Base-by-base conservation (phyloP, 202 grass and related monocot species). In the Setaria viridis region DNA sequence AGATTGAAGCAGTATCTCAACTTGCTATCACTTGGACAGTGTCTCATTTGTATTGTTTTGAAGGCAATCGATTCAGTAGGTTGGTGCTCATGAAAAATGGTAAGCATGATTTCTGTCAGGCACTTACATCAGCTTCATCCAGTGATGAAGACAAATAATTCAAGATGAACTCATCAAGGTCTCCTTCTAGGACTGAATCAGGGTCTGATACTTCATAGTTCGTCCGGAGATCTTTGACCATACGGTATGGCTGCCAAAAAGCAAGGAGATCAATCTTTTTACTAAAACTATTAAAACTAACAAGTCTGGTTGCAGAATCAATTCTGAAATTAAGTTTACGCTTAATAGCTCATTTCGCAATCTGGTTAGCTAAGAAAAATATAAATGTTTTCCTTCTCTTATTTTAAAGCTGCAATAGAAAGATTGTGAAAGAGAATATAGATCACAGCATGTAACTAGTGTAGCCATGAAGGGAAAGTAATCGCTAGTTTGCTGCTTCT, bases 161-260 rank as follows among this genome's bases (percentile, higher is more conserved):
- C 82, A 95, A 91, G 78, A 95, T 95, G 83, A 98, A 95, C 80
- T 89, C 86, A 19, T 99, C 96, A 47, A 95, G 71, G 21, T 95
- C 88, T 19, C 96, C 96, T 71, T 92, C 82, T 43, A 99, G 84
- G 41, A 99, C 93, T 4, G 96, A 95, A 88, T 95, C 91, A 14
- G 93, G 96, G 64, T 98, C 93, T 6, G 93, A 91, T 63, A 95
- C 88, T 95, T 95, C 93, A 87, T 87, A 94, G 76, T 95, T 99
- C 35, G 96, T 99, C 76, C 93, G 88, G 12, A 99, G 88, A 88
- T 99, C 96, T 89, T 99, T 99, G 67, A 99, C 93, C 93, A 99
- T 99, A 69, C 90, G 86, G 57, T 95, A 95, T 71, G 96, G 96
- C 96, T 95, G 88, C 67, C 81, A 4, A 55, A 84, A 84, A 30